Base-by-base conservation (phyloP, 768 basidiomycete species). In the Leccinellum luteum region DNA sequence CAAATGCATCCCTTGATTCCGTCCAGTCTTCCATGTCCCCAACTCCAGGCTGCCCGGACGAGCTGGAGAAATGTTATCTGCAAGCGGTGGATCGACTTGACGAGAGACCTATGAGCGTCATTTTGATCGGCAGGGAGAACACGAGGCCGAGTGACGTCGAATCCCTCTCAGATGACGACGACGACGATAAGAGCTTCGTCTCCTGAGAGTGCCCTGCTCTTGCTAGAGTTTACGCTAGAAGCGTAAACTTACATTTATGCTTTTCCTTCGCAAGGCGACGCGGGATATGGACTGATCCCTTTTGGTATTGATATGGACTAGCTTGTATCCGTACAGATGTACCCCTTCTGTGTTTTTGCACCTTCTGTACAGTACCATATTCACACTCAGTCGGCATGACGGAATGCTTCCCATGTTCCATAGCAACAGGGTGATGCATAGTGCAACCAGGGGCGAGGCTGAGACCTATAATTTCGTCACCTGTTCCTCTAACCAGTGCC, bases 401-500 rank as follows among this genome's bases (percentile, higher is more conserved):
- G 35, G 35, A 38, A 38, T 38, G n/a, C n/a, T 21, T 21, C 43
- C 2, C 4, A 13, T 17, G 43, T 43, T 43, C 19, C 19, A 43
- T 27, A 8, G 7, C 5, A 31, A 49, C 30, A 38, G 6, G 5
- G 25, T 17, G 38, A 28, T 8, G 13, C 12, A 17, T 12, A 21
- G n/a, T n/a, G n/a, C 17, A 27, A 38, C 10, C 14, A 14, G 12
- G 14, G 12, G 25, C n/a, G 8, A 9, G 7, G 25, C 25, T 25
- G 4, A 25, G 13, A 12, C 10, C 27, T 53, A 58, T 14, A 49
- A 28, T 23, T 43, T 48, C 3, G 21, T 15, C 8, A 58, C 56
- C 45, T 60, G 59, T 48, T 60, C 59, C 31, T 60, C 59, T 31
- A 58, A 31, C 59, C 59, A 60, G 7, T 6, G 12, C 59, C 59